Evolutionary conservation across 805 yeast genomes (phyloP).

Genomic region (Saccharomycopsis synnaedendra): DNA sequence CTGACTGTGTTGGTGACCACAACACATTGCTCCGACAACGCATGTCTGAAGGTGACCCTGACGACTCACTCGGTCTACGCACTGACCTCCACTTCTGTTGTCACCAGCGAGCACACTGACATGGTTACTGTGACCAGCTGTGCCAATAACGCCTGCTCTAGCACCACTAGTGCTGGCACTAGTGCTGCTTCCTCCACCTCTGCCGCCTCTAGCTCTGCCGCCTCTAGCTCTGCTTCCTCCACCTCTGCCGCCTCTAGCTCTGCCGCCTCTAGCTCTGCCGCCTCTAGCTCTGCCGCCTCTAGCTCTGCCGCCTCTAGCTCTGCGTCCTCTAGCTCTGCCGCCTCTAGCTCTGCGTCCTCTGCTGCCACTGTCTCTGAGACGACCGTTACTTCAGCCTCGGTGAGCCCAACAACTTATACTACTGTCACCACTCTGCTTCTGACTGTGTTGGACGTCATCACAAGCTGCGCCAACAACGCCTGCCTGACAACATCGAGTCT

Average conservation of each 20-base stretch:
- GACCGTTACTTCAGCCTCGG: slow-evolving; percentile 2
- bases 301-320: background rate
- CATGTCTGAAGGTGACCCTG: slow-evolving; percentile 2
- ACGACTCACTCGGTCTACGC: background rate
- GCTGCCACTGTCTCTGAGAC: slow-evolving; percentile 15
- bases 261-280: too few relatives aligned
- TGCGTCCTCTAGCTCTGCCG: slow-evolving; percentile 13
- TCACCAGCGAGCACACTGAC: slow-evolving; percentile 18
- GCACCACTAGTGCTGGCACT: background rate
- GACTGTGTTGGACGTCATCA: too few relatives aligned
- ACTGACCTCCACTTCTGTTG: background rate
- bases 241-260: slow-evolving; percentile 6
- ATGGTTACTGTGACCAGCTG: slow-evolving; percentile 22
- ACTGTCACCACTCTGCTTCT: slow-evolving; percentile 9
- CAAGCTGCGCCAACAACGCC: too few relatives aligned
- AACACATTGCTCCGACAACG: slow-evolving; percentile 19
- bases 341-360: slow-evolving; percentile 12
- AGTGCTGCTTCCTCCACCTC: slow-evolving; percentile 10
- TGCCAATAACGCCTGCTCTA: slow-evolving; percentile 12
- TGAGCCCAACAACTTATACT: slow-evolving; percentile 10
- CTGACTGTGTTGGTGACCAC: slow-evolving; percentile 23
- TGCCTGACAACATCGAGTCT: background rate
- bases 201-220: slow-evolving; percentile 12
- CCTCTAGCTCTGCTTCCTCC: slow-evolving; percentile 11
- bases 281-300: slow-evolving; percentile 9